Percentiles rank a stretch among this genome's conserved stretches.
Evolutionary conservation across 2,329 filamentous ascomycete species (phyloP).

Genomic region (Curvularia sp.): DNA sequence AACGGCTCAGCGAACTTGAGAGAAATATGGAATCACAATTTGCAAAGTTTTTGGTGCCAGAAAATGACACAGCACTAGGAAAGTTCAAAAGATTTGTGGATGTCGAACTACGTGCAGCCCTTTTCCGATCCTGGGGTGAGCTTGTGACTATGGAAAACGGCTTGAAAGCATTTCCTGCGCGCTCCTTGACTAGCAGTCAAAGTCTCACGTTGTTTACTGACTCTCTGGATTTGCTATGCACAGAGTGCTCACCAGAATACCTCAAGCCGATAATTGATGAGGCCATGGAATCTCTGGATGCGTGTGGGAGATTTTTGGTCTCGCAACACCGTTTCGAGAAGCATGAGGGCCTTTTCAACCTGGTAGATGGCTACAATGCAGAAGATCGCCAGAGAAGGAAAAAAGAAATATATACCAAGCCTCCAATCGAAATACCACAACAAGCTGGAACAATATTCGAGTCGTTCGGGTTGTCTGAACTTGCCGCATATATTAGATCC

Average conservation of each 20-base stretch:
- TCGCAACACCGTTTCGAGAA: not conserved
- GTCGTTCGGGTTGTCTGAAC: not conserved
- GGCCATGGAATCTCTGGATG: not conserved
- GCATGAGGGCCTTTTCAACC: not conserved
- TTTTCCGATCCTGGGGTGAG: not conserved
- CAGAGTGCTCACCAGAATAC: not conserved
- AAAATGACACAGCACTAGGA: too few relatives aligned
- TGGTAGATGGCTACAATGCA: too few relatives aligned
- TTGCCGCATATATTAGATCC: not conserved
- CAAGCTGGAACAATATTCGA: not conserved
- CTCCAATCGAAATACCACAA: not conserved
- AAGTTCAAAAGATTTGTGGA: not conserved
- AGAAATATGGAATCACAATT: not conserved
- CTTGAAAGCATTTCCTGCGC: not conserved
- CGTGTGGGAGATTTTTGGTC: not conserved
- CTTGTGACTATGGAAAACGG: not conserved
- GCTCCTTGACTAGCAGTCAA: not conserved
- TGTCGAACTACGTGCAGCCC: too few relatives aligned
- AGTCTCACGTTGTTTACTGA: not conserved
- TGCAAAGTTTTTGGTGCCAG: not conserved
- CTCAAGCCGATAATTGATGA: not conserved
- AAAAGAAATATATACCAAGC: not conserved
- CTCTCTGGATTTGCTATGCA: not conserved
- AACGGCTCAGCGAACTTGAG: not conserved
- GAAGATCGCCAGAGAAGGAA: not conserved